Evolutionary conservation across 495 filamentous ascomycete genomes (phyloP).

Genomic region (Neurospora cerealis): DNA sequence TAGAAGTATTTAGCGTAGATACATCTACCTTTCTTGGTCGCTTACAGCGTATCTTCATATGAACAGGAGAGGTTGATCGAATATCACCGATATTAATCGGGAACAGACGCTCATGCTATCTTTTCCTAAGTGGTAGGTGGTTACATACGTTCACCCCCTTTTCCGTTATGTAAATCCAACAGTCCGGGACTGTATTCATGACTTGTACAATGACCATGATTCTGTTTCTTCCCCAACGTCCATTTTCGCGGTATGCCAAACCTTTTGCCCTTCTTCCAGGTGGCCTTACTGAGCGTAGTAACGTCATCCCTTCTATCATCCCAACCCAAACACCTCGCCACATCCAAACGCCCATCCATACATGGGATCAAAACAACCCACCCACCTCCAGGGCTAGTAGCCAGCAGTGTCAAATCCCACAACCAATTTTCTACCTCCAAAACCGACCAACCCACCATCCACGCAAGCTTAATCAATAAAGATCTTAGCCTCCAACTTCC

Average conservation of each 20-base stretch:
- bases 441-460: not conserved
- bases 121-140: not conserved
- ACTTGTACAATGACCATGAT: not conserved
- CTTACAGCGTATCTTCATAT: not conserved
- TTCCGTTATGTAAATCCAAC: not conserved
- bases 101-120: not conserved
- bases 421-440: not conserved
- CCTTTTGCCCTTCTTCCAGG: not conserved
- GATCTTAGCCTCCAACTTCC: slow-evolving; percentile 68
- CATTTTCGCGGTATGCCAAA: not conserved
- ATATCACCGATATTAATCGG: not conserved
- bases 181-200: not conserved
- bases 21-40: not conserved
- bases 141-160: not conserved
- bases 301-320: not conserved
- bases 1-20: not conserved
- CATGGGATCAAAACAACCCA: not conserved
- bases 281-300: not conserved
- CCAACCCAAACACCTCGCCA: not conserved
- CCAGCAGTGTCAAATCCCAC: not conserved
- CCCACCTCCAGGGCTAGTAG: not conserved
- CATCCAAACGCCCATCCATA: not conserved
- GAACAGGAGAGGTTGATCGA: not conserved
- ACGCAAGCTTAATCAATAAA: slow-evolving; percentile 50
- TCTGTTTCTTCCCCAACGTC: not conserved